Evolutionary conservation across 2,329 filamentous ascomycete species (phyloP), one percentile per base, ranked within the genome.

Genomic region (Fusarium coffeatum): DNA sequence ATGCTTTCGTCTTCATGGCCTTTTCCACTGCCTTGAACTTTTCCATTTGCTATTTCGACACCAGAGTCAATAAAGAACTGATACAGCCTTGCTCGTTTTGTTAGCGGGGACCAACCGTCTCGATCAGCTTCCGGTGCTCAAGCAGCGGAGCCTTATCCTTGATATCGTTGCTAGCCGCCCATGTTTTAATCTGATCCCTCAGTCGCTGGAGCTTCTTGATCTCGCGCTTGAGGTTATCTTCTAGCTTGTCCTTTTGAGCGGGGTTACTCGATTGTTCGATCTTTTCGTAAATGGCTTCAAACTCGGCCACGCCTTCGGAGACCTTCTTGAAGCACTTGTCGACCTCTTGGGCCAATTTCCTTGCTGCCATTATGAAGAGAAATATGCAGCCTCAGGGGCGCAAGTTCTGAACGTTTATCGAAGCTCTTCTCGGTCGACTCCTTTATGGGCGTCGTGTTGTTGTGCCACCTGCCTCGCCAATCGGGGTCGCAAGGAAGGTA

Each of bases 261-360:
- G 92, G 89, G 83, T 98, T 98, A 77, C 90, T 93, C 55, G 94
- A 94, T 74, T 94, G 90, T 77, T 95, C 92, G 72, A 99, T 97
- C 89, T 99, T 99, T 75, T 98, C 96, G 84, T 98, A 97, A 77
- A 98, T 98, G 78, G 87, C 87, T 79, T 98, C 94, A 81, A 99
- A 99, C 71, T 94, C 92, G 68, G 90, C 86, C 58, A 98, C 94
- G 56, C 96, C 96, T 85, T 98, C 95, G 49, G 89, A 88, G 78
- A 98, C 94, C 87, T 97, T 97, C 84, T 99, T 99, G 89, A 98
- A 98, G 88, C 93, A 97, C 85, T 98, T 97, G 79, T 99, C 96
- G 77, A 98, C 95, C 85, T 99, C 96, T 84, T 98, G 94, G 81
- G 96, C 93, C 76, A 97, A 88, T 87, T 99, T 99, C 81, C 96